These are phyloP conservation scores for Sphagnum magellanicum DNA, from an alignment of 228 moss, liverwort and hornwort species.

Conservation along the genomic window DNA sequence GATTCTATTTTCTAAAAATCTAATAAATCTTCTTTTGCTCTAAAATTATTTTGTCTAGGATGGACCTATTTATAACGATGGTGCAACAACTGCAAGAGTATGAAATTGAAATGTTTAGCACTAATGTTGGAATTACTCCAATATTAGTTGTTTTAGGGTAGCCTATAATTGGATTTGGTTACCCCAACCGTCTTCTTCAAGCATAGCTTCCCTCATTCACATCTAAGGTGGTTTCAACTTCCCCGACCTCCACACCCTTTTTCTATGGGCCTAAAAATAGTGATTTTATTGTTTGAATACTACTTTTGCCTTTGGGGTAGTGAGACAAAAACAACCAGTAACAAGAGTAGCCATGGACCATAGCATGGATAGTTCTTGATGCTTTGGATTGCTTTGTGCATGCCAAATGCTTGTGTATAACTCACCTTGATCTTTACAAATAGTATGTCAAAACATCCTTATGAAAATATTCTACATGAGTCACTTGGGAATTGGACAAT, in stretches of 20 bases:
- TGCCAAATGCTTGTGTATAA: too few species aligned
- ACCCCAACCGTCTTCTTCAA: constrained; percentile 38
- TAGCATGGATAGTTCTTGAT: constrained; percentile 82
- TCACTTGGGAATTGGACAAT: too few species aligned
- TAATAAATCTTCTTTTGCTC: too few species aligned
- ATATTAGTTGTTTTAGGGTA: constrained; percentile 55
- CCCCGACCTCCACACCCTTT: constrained; percentile 25
- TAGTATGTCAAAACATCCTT: too few species aligned
- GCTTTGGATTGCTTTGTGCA: too few species aligned
- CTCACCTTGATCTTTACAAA: too few species aligned
- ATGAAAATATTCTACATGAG: too few species aligned
- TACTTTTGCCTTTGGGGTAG: constrained; percentile 80
- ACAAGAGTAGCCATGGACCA: constrained; percentile 75
- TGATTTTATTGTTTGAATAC: constrained; percentile 20
- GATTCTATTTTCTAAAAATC: too few species aligned
- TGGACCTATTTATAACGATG: constrained; percentile 40
- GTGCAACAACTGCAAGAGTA: constrained; percentile 83
- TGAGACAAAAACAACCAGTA: constrained; percentile 52
- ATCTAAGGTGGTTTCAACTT: constrained; percentile 12
- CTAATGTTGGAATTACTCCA: constrained; percentile 43
- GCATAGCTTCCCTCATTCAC: constrained; percentile 49
- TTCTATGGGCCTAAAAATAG: constrained; percentile 43
- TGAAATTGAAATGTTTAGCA: constrained; percentile 76
- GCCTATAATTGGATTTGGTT: constrained; percentile 71
- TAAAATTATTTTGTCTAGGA: neutral